A percentile compares a stretch with the other conserved stretches of the same genome.
These are phyloP conservation scores for Penicillium lividum DNA, from an alignment of 495 filamentous ascomycete species.

Conservation along the genomic window DNA sequence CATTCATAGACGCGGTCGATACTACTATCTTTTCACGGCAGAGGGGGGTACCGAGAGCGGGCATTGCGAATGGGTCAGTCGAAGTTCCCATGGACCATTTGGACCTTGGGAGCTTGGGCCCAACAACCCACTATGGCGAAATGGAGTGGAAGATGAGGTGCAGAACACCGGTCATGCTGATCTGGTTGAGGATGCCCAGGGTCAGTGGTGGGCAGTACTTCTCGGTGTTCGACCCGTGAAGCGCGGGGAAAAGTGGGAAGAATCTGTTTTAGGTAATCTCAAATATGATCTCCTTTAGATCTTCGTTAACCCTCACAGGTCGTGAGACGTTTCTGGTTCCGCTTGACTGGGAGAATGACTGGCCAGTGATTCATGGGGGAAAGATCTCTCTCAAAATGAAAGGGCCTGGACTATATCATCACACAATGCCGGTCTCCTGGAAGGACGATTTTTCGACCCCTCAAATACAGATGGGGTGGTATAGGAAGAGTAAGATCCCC, in stretches of 20 bases:
- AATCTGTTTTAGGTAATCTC: conserved; percentile 40
- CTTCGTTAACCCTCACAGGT: conserved; percentile 25
- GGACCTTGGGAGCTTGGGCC: conserved; percentile 56
- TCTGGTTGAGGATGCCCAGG: conserved; percentile 45
- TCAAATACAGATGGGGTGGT: conserved; percentile 39
- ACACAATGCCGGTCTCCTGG: conserved; percentile 29
- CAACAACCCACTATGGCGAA: conserved; percentile 41
- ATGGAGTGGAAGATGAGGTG: conserved; percentile 35
- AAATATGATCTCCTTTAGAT: too few species aligned
- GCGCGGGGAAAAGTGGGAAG: conserved; percentile 30
- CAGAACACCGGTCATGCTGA: conserved; percentile 48
- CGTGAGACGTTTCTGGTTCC: conserved; percentile 50
- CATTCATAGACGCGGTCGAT: conserved; percentile 62
- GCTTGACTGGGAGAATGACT: conserved; percentile 47
- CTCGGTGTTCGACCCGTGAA: conserved; percentile 44
- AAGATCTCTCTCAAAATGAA: conserved; percentile 40
- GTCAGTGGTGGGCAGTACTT: conserved; percentile 48
- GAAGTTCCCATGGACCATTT: conserved; percentile 40
- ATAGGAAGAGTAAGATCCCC: conserved; percentile 38
- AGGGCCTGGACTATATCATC: conserved; percentile 32
- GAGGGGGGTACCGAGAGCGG: conserved; percentile 64
- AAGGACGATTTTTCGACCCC: conserved; percentile 38
- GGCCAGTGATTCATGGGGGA: conserved; percentile 49
- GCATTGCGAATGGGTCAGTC: conserved; percentile 51
- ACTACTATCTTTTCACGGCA: conserved; percentile 68